Percentiles rank a stretch among this genome's conserved stretches.
Conservation (phyloP, 345 rosid genomes). For the Euclidium syriacum region DNA sequence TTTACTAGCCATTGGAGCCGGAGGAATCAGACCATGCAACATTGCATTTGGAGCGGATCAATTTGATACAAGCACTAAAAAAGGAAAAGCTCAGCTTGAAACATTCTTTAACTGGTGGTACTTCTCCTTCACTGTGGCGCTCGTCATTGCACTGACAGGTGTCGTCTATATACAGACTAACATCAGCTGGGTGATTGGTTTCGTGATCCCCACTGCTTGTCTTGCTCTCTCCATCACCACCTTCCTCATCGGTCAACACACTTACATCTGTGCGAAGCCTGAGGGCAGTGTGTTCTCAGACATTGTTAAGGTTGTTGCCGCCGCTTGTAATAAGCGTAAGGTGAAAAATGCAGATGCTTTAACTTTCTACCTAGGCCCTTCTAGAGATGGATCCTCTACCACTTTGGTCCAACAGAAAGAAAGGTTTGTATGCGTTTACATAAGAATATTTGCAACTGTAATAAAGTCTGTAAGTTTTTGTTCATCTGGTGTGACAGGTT, state of each 20-base stretch:
- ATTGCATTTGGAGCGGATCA: slow-evolving; percentile 86
- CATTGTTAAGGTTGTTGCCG: slow-evolving; percentile 45
- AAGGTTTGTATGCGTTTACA: slow-evolving; percentile 5
- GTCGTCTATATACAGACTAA: slow-evolving; percentile 65
- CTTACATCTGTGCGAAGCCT: slow-evolving; percentile 44
- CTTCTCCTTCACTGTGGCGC: slow-evolving; percentile 58
- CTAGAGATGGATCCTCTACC: slow-evolving; percentile 16
- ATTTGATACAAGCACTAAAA: slow-evolving; percentile 45
- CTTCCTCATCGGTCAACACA: slow-evolving; percentile 51
- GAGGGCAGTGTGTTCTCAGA: slow-evolving; percentile 53
- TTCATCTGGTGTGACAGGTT: slow-evolving; percentile 34
- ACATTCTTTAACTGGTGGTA: slow-evolving; percentile 89
- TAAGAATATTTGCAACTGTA: neutral
- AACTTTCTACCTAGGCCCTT: slow-evolving; percentile 20
- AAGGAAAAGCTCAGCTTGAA: slow-evolving; percentile 49
- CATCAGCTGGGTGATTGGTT: slow-evolving; percentile 65
- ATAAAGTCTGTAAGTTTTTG: slow-evolving; percentile 15
- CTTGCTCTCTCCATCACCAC: slow-evolving; percentile 38
- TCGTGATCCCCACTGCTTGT: slow-evolving; percentile 57
- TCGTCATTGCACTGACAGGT: slow-evolving; percentile 48
- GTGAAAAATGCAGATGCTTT: slow-evolving; percentile 7
- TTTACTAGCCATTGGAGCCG: slow-evolving; percentile 58
- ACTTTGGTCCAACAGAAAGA: slow-evolving; percentile 11
- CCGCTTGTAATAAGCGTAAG: slow-evolving; percentile 42
- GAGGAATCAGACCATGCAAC: slow-evolving; percentile 70